Conservation (phyloP, 768 basidiomycete genomes). For the Pleurotus citrinopileatus region DNA sequence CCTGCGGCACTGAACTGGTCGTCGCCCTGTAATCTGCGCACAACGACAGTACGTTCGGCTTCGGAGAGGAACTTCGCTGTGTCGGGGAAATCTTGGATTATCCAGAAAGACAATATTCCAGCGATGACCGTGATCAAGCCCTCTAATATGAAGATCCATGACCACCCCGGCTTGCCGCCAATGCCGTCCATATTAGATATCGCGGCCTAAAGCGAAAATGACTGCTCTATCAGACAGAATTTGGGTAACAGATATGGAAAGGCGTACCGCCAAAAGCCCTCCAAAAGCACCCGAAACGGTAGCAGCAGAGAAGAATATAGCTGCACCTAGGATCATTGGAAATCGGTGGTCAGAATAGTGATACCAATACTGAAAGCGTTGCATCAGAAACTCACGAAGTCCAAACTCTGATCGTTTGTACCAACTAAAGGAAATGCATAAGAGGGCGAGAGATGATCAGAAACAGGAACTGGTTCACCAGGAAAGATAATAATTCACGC, state of each 20-base stretch:
- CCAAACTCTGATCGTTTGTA: slow-evolving; percentile 76
- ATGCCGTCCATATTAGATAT: slow-evolving; percentile 73
- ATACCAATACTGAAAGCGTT: slow-evolving; percentile 39
- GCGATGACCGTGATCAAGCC: slow-evolving; percentile 69
- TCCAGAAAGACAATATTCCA: slow-evolving; percentile 64
- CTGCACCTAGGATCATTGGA: slow-evolving; percentile 32
- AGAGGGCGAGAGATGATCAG: slow-evolving; percentile 6
- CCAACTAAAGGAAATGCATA: slow-evolving; percentile 29
- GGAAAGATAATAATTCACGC: slow-evolving; percentile 71
- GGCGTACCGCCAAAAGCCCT: slow-evolving; percentile 62
- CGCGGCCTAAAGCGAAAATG: slow-evolving; percentile 40
- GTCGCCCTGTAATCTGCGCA: slow-evolving; percentile 64
- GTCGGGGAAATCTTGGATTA: slow-evolving; percentile 83
- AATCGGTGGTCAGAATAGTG: slow-evolving; percentile 26
- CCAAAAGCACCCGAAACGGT: slow-evolving; percentile 84
- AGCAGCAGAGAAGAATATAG: slow-evolving; percentile 75
- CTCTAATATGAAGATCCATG: slow-evolving; percentile 48
- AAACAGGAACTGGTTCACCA: slow-evolving; percentile 47
- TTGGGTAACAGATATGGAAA: not conserved
- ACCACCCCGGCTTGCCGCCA: slow-evolving; percentile 62
- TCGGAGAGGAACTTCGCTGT: slow-evolving; percentile 77
- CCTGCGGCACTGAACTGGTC: slow-evolving; percentile 74
- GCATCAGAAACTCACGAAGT: slow-evolving; percentile 33
- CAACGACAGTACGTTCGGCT: slow-evolving; percentile 61
- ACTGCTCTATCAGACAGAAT: slow-evolving; percentile 10